Conservation (phyloP, 2,329 filamentous ascomycete genomes). For the Myriosclerotinia duriaeana region DNA sequence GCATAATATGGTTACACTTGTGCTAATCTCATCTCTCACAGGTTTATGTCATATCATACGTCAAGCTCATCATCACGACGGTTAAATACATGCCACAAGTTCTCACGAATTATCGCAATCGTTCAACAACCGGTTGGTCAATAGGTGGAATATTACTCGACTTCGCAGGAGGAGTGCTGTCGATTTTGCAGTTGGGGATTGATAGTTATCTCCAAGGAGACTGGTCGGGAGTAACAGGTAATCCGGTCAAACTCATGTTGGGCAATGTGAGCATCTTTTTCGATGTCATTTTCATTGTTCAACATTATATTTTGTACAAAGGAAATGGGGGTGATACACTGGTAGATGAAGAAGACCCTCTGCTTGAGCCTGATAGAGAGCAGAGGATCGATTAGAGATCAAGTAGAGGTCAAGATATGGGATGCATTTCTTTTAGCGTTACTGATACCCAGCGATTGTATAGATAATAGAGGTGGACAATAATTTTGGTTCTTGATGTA, state of each 20-base stretch:
- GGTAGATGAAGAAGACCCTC: slow-evolving; percentile 28
- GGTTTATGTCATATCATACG: slow-evolving; percentile 71
- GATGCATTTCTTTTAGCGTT: neutral
- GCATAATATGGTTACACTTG: neutral
- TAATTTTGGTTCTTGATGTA: neutral
- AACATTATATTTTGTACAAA: slow-evolving; percentile 84
- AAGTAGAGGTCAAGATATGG: neutral
- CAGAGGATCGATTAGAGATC: slow-evolving; percentile 26
- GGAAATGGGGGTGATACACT: slow-evolving; percentile 26
- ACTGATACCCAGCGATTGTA: slow-evolving; percentile 14
- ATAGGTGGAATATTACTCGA: slow-evolving; percentile 84
- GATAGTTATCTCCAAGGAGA: slow-evolving; percentile 82
- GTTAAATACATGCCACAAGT: slow-evolving; percentile 93
- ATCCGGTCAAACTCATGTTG: slow-evolving; percentile 85
- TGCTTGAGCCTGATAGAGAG: slow-evolving; percentile 27
- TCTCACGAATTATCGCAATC: slow-evolving; percentile 77
- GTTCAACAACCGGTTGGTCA: slow-evolving; percentile 84
- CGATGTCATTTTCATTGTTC: slow-evolving; percentile 79
- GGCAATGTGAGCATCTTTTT: slow-evolving; percentile 85
- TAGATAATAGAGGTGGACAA: neutral
- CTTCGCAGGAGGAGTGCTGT: slow-evolving; percentile 76
- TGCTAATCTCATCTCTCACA: slow-evolving; percentile 24
- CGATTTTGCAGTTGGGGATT: slow-evolving; percentile 75
- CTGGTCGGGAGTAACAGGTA: slow-evolving; percentile 88
- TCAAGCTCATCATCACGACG: slow-evolving; percentile 84